Evolutionary conservation across 352 stramenopile genomes (phyloP).

Genomic region (Phytophthora tentaculata): DNA sequence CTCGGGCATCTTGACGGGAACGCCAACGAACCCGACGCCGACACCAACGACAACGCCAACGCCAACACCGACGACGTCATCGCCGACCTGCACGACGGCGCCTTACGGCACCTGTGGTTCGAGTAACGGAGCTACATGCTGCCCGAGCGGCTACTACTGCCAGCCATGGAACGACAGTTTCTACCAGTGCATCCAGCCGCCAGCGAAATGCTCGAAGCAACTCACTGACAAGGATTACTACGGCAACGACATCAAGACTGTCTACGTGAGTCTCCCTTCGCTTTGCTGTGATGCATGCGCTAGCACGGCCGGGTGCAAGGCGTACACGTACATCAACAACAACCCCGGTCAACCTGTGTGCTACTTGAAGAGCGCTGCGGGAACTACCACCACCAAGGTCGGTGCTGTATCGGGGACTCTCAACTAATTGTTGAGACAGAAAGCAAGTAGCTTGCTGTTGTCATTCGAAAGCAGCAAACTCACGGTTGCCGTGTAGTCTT

Average conservation of each 20-base stretch:
- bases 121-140: conserved; percentile 37
- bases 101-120: conserved; percentile 29
- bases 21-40: conserved; percentile 5
- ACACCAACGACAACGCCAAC: conserved; percentile 27
- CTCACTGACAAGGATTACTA: conserved; percentile 46
- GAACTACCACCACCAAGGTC: conserved; percentile 28
- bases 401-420: conserved; percentile 46
- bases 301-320: conserved; percentile 44
- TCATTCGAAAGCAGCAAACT: neutral
- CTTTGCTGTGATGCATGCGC: conserved; percentile 55
- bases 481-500: neutral
- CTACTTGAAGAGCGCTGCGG: conserved; percentile 42
- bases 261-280: conserved; percentile 47
- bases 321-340: conserved; percentile 35
- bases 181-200: conserved; percentile 48
- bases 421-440: conserved; percentile 28
- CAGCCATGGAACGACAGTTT: conserved; percentile 48
- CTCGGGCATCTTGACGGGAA: conserved; percentile 19
- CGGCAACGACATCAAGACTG: conserved; percentile 54
- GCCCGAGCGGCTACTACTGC: conserved; percentile 45
- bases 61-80: conserved; percentile 25
- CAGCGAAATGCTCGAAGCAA: conserved; percentile 40
- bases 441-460: neutral
- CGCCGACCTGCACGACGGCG: conserved; percentile 24
- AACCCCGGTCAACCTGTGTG: conserved; percentile 23